phyloP scores from a whole-genome alignment of 371 early-diverging fungal species.

The Lichtheimia corymbifera region DNA sequence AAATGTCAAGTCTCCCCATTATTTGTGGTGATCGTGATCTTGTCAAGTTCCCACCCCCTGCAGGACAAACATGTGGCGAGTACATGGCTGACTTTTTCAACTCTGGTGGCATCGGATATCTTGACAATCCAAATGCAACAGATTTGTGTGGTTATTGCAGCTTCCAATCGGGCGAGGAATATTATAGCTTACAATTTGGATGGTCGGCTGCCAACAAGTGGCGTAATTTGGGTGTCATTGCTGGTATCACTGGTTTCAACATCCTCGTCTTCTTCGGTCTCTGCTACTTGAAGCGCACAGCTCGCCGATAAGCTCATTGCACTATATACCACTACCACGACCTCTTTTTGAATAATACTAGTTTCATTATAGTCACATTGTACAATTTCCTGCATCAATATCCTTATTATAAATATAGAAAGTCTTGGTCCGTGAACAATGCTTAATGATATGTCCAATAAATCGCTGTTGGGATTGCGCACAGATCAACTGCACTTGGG shows the following conservation, averaged over 20 bases:
- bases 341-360: too few species aligned
- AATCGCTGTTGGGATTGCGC: too few species aligned
- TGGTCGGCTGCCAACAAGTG: conserved; percentile 56
- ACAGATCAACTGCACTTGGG: too few species aligned
- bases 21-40: conserved; percentile 51
- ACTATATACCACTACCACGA: too few species aligned
- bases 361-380: too few species aligned
- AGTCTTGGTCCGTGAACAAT: too few species aligned
- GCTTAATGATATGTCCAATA: too few species aligned
- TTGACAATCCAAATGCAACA: conserved; percentile 48
- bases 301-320: conserved; percentile 14
- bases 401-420: too few species aligned
- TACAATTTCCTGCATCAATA: too few species aligned
- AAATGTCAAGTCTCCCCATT: conserved; percentile 49
- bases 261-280: conserved; percentile 30
- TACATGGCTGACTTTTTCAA: conserved; percentile 55
- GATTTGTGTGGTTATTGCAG: conserved; percentile 63
- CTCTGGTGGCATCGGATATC: conserved; percentile 51
- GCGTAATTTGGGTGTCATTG: conserved; percentile 63
- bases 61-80: conserved; percentile 57
- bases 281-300: conserved; percentile 22
- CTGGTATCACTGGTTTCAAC: conserved; percentile 56
- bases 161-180: conserved; percentile 56
- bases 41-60: conserved; percentile 51
- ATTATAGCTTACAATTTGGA: conserved; percentile 21